Evolutionary conservation across 164 flowering plant species (phyloP), one percentile per base, ranked within the genome.

Genomic region (Umbilicus rupestris): DNA sequence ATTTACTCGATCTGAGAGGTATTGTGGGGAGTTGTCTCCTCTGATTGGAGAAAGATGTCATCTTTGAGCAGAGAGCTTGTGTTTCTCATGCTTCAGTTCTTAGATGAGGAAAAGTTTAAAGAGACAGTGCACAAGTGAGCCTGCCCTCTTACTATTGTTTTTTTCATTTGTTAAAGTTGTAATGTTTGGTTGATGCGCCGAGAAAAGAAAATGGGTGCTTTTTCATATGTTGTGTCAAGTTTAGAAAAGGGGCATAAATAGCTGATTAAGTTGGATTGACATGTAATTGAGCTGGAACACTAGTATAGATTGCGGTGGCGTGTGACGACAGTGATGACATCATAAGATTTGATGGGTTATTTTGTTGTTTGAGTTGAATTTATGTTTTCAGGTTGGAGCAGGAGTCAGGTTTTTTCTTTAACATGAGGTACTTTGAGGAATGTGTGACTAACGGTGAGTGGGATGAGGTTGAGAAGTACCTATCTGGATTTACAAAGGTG

Each of bases 401-500:
- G 35, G 78, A 78, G 50, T 78, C 78, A 0, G 77, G 77, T 15
- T 73, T 69, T 69, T 78, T 62, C 75, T 78, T 78, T 60, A 75
- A 75, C 39, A 78, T 78, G 77, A 63, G 65, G 55, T 71, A 73
- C 42, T 78, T 78, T 58, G 77, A 78, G 63, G 81, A 78, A 11
- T 45, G 42, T 37, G 73, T 77, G 16, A 44, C 64, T 7, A 77
- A 70, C 62, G 80, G 80, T 8, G 68, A 74, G 19, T 77, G 80
- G 81, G 75, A 75, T 62, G 83, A 82, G 39, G 80, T 80, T 4
- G 85, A 82, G 46, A 70, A 70, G 42, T 82, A 82, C 62, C 59
- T 82, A 1, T 68, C 79, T 65, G 83, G 85, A 14, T 82, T 76
- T 50, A 80, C 82, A 5, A 82, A 80, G 66, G 79, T 82, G 20